Conservation (phyloP, 73 alveolate species). For the Paramecium pentaurelia region DNA sequence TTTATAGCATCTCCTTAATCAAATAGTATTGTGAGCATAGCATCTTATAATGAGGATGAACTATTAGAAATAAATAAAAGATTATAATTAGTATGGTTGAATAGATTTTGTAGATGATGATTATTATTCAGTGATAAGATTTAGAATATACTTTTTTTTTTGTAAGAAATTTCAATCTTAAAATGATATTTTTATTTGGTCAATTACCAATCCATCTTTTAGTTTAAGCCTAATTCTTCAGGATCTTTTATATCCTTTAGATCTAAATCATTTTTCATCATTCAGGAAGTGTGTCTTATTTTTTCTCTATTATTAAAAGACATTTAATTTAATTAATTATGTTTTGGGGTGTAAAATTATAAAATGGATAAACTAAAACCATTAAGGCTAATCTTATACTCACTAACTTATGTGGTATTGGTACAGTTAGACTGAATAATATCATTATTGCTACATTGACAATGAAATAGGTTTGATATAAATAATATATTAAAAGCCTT, state of each 20-base stretch:
- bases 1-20: neutral
- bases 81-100: neutral
- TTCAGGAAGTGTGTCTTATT: neutral
- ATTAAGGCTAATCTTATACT: neutral
- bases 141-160: neutral
- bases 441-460: neutral
- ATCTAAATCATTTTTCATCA: neutral
- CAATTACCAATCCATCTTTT: neutral
- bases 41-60: neutral
- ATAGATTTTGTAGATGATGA: neutral
- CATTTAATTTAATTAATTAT: neutral
- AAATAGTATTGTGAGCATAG: neutral
- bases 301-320: neutral
- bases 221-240: neutral
- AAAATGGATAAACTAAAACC: neutral
- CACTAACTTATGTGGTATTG: neutral
- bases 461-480: neutral
- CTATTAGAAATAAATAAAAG: neutral
- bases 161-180: neutral
- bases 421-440: neutral
- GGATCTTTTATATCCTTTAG: neutral
- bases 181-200: neutral
- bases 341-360: slow-evolving; percentile 30
- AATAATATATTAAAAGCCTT: neutral
- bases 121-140: neutral